Evolutionary conservation across 2,329 filamentous ascomycete genomes (phyloP).

Genomic region (Calonectria hawksworthii): DNA sequence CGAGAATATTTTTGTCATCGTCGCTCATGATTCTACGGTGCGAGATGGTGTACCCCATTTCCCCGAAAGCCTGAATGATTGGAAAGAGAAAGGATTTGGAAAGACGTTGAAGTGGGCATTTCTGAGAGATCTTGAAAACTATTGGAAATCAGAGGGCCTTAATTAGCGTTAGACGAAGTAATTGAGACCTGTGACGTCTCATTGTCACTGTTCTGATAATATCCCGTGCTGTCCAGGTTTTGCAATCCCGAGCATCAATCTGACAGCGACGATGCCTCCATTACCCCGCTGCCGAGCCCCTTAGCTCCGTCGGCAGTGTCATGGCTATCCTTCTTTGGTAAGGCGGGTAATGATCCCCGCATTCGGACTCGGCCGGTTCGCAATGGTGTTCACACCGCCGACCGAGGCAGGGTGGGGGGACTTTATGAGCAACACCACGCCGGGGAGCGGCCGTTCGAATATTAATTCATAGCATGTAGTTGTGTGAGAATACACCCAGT

Average conservation of each 20-base stretch:
- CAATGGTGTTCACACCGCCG: not conserved
- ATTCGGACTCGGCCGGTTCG: not conserved
- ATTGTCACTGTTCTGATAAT: not conserved
- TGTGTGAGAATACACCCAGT: not conserved
- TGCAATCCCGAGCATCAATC: not conserved
- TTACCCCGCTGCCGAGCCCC: not conserved
- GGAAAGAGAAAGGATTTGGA: conserved; percentile 35
- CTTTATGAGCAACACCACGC: not conserved
- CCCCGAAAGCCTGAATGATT: conserved; percentile 35
- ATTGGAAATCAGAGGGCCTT: conserved; percentile 34
- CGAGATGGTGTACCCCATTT: conserved; percentile 42
- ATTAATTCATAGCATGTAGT: not conserved
- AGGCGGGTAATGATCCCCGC: not conserved
- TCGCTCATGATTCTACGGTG: conserved; percentile 38
- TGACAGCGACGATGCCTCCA: not conserved
- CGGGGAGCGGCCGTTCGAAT: not conserved
- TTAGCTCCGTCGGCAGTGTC: not conserved
- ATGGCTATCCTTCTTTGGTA: not conserved
- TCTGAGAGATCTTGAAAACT: conserved; percentile 36
- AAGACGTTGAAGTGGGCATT: conserved; percentile 38
- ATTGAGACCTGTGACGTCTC: not conserved
- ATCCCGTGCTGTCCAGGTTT: not conserved
- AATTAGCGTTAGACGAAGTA: not conserved
- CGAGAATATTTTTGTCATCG: conserved; percentile 36
- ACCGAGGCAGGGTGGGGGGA: not conserved